A percentile compares a stretch with the other conserved stretches of the same genome.
These are phyloP conservation scores for Gynostemma pentaphyllum DNA, from an alignment of 306 rosid genomes.

Conservation along the genomic window DNA sequence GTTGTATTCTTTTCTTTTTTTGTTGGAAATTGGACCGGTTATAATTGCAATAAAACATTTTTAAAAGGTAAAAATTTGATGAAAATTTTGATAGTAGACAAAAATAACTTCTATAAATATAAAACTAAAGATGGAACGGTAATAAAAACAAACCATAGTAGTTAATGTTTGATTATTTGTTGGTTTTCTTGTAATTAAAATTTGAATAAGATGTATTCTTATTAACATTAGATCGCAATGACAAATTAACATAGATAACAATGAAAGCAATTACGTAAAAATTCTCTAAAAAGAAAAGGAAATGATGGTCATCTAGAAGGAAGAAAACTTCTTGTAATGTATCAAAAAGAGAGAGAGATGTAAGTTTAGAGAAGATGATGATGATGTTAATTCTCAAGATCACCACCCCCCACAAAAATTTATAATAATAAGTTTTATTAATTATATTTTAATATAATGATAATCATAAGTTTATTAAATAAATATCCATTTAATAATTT, in stretches of 20 bases:
- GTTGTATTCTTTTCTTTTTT: too few species aligned
- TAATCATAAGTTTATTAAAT: conserved; percentile 5
- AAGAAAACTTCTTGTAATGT: background rate
- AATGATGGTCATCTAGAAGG: conserved; percentile 6
- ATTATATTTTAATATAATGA: conserved; percentile 7
- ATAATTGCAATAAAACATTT: too few species aligned
- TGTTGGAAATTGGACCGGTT: too few species aligned
- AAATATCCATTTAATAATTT: background rate
- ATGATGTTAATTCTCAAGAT: background rate
- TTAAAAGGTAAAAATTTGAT: too few species aligned
- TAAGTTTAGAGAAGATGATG: too few species aligned
- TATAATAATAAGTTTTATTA: background rate
- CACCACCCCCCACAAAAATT: background rate
- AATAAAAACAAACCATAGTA: too few species aligned
- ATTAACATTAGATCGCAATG: background rate
- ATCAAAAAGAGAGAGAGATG: background rate
- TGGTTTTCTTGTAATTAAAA: too few species aligned
- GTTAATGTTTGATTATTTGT: too few species aligned
- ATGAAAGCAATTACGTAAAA: background rate
- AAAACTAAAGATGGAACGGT: too few species aligned
- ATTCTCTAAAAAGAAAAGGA: background rate
- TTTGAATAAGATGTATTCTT: background rate
- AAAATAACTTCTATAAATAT: too few species aligned
- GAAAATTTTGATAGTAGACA: too few species aligned
- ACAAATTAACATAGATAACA: background rate